These are phyloP conservation scores for Aegilops speltoides DNA, from an alignment of 176 grass and related monocot species.

Conservation along the genomic window DNA sequence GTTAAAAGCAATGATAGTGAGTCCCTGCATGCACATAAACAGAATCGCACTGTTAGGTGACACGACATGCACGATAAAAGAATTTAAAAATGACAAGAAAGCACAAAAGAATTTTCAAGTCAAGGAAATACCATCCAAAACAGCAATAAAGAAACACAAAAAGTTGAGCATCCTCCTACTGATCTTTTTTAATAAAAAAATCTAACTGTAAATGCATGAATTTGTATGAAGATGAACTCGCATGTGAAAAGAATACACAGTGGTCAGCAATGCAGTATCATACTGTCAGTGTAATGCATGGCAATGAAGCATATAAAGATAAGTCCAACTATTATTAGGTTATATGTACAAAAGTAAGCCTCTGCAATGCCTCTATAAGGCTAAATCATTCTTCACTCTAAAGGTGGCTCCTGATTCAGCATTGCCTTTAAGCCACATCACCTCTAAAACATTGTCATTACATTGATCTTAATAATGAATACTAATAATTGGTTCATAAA, in stretches of 20 bases:
- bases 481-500: neutral
- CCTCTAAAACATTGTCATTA: neutral
- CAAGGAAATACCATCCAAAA: neutral
- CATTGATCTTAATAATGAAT: neutral
- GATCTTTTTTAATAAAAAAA: neutral
- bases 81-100: neutral
- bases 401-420: neutral
- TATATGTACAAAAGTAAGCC: neutral
- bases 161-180: neutral
- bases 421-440: neutral
- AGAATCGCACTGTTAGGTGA: slow-evolving; percentile 12
- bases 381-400: slow-evolving; percentile 19
- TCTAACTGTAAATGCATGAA: neutral
- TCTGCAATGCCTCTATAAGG: neutral
- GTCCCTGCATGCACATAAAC: slow-evolving; percentile 60
- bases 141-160: slow-evolving; percentile 7
- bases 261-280: neutral
- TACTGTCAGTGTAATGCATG: slow-evolving; percentile 1
- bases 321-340: neutral
- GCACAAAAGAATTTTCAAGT: neutral
- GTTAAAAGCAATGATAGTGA: slow-evolving; percentile 91
- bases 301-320: slow-evolving; percentile 15
- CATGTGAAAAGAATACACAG: neutral
- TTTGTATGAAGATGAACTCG: neutral
- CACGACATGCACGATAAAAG: neutral